Conservation (phyloP, 2,329 filamentous ascomycete genomes). For the Xylariaceae sp. region DNA sequence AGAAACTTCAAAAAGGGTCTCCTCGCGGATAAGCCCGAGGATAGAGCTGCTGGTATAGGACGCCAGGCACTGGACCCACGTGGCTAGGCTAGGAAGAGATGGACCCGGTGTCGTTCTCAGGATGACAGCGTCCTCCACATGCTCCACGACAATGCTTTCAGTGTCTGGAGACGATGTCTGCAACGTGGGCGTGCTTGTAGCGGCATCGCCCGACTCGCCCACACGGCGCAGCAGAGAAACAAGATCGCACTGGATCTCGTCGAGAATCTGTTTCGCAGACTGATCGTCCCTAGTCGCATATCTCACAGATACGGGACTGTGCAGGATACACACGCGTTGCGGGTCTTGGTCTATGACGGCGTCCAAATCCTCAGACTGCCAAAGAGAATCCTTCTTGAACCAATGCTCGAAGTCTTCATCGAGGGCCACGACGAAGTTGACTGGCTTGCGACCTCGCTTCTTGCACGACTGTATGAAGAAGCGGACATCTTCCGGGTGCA, state of each 20-base stretch:
- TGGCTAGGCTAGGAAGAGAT: constrained; percentile 3
- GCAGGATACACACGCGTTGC: constrained; percentile 89
- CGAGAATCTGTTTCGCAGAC: constrained; percentile 89
- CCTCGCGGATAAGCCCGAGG: constrained; percentile 7
- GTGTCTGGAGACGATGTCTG: too few relatives aligned
- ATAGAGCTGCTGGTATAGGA: constrained; percentile 2
- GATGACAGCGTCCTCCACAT: constrained; percentile 3
- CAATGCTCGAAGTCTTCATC: constrained; percentile 98
- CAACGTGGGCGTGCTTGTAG: too few relatives aligned
- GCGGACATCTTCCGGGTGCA: constrained; percentile 97
- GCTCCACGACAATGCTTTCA: constrained; percentile 5
- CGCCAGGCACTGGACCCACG: constrained; percentile 7
- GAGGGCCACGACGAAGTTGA: constrained; percentile 87
- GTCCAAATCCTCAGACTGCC: constrained; percentile 96
- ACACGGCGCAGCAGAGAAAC: constrained; percentile 65
- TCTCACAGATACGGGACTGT: constrained; percentile 86
- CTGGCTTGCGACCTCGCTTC: constrained; percentile 87
- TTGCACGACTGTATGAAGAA: constrained; percentile 92
- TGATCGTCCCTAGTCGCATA: constrained; percentile 88
- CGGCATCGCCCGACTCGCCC: too few relatives aligned
- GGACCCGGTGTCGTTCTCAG: constrained; percentile 4
- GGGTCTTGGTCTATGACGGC: constrained; percentile 95
- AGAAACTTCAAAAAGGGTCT: constrained; percentile 7
- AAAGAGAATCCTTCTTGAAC: constrained; percentile 99
- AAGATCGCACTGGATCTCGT: constrained; percentile 81